These are phyloP conservation scores for Sarocladium oryzae DNA, from an alignment of 2,329 filamentous ascomycete species.

Conservation along the genomic window DNA sequence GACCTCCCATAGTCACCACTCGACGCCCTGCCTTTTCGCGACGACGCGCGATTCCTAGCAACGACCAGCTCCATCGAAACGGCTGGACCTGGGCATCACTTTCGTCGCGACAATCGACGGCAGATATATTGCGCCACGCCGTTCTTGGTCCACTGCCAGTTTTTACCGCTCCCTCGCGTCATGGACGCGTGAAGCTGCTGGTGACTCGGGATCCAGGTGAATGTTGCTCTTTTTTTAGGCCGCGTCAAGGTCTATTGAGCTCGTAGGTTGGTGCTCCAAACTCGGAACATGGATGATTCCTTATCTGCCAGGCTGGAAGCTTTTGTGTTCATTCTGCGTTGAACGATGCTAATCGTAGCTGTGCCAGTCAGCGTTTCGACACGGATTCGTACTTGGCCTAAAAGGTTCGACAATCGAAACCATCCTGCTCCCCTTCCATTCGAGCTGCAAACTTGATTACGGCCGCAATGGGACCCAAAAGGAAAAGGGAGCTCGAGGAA, in stretches of 20 bases:
- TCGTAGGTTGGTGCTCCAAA: background rate
- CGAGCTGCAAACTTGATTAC: background rate
- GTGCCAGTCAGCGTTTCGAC: background rate
- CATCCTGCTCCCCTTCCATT: background rate
- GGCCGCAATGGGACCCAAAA: slow-evolving; percentile 35
- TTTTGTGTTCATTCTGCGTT: too few relatives aligned
- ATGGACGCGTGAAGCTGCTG: slow-evolving; percentile 4
- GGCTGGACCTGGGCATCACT: background rate
- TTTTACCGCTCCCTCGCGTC: background rate
- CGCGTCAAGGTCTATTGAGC: slow-evolving; percentile 1
- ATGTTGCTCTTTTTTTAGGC: background rate
- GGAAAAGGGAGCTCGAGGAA: slow-evolving; percentile 51
- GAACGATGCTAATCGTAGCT: background rate
- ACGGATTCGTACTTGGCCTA: background rate
- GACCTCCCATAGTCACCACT: background rate
- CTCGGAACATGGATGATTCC: too few relatives aligned
- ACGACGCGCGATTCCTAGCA: slow-evolving; percentile 7
- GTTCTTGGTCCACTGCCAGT: background rate
- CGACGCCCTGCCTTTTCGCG: slow-evolving; percentile 9
- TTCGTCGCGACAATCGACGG: background rate
- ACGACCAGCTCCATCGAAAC: background rate
- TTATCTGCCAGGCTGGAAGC: too few relatives aligned
- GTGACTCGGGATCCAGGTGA: background rate
- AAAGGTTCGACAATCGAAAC: background rate
- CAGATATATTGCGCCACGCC: background rate